Evolutionary conservation across 306 rosid genomes (phyloP).

Genomic region (Trifolium repens): DNA sequence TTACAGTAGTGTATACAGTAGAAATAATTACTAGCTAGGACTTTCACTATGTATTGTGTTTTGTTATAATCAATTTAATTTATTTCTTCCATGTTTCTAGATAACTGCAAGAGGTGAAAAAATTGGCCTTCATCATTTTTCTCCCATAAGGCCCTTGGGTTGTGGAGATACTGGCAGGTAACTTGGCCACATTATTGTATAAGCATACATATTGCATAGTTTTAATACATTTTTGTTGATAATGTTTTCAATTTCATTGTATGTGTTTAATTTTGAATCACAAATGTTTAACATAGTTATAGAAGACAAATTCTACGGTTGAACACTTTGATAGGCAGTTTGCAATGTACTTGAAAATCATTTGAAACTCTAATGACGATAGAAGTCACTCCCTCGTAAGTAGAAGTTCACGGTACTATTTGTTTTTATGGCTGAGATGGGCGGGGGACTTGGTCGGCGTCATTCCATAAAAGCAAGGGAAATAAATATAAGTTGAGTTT

Average conservation of each 20-base stretch:
- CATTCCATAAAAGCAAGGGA: background rate
- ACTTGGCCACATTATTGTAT: background rate
- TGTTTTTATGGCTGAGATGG: background rate
- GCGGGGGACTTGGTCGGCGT: background rate
- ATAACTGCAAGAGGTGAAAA: conserved; percentile 64
- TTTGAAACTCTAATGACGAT: background rate
- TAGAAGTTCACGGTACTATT: no score
- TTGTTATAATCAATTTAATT: conserved; percentile 16
- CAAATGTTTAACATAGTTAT: conserved; percentile 3
- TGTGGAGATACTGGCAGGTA: conserved; percentile 98
- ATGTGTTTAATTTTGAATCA: conserved; percentile 2
- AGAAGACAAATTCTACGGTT: background rate
- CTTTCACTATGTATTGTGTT: no score
- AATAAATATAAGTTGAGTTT: background rate
- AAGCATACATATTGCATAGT: background rate
- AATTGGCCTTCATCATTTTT: conserved; percentile 81
- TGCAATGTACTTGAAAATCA: background rate
- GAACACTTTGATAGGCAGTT: background rate
- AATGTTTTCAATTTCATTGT: conserved; percentile 13
- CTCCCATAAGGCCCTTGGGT: conserved; percentile 85
- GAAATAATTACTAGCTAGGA: no score
- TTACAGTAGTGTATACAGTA: no score
- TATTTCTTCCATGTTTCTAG: conserved; percentile 47
- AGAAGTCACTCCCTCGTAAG: background rate
- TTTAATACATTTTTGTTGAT: conserved; percentile 1